A percentile compares a stretch with the other conserved stretches of the same genome.
Evolutionary conservation across 208 protist genomes (phyloP).

Genomic region (Acanthamoeba castellanii): DNA sequence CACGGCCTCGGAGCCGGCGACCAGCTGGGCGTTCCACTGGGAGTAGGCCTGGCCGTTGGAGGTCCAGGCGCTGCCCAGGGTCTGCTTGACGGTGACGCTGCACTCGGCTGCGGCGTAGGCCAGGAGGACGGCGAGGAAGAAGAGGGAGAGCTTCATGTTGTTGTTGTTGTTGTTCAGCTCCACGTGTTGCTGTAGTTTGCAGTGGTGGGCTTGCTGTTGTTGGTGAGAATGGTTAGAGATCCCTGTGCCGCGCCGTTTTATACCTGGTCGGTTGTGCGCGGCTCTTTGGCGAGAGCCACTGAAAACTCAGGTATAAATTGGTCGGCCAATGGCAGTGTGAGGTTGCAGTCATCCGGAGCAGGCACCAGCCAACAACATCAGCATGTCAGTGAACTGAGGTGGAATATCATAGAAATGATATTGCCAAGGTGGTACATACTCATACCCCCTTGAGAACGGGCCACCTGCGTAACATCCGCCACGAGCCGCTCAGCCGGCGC

Average conservation of each 20-base stretch:
- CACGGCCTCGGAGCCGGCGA: background rate
- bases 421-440: too few relatives aligned
- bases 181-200: too few relatives aligned
- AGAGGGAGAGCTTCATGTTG: background rate
- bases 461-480: too few relatives aligned
- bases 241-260: background rate
- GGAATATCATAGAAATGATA: too few relatives aligned
- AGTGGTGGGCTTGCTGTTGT: background rate
- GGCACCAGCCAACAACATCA: too few relatives aligned
- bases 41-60: conserved; percentile 24
- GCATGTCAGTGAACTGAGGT: too few relatives aligned
- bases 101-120: background rate
- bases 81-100: background rate
- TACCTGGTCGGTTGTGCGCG: background rate
- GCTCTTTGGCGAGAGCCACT: background rate
- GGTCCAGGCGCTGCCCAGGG: conserved; percentile 29
- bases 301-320: too few relatives aligned
- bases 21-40: background rate
- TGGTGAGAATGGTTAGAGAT: background rate
- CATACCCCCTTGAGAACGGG: too few relatives aligned
- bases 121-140: background rate
- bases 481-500: too few relatives aligned
- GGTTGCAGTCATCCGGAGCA: too few relatives aligned
- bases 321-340: too few relatives aligned
- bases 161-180: background rate